phyloP scores from a whole-genome alignment of 805 yeast species.

The Tetrapisispora namnaoensis region DNA sequence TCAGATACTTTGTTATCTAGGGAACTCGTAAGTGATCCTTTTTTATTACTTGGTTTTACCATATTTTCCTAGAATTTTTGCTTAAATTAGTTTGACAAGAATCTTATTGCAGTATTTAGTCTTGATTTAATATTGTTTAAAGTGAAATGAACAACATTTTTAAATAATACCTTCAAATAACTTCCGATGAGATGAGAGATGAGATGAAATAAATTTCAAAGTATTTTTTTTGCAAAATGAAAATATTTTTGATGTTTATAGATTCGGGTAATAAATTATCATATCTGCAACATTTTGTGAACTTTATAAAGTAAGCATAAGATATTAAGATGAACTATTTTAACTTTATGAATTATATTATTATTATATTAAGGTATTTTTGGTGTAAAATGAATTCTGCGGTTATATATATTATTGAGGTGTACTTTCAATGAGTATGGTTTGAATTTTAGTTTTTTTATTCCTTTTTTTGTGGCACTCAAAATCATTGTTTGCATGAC shows the following conservation, averaged over 20 bases:
- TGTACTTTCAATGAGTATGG: not conserved
- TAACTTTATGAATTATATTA: too few relatives aligned
- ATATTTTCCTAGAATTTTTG: constrained; percentile 9
- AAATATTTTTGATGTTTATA: not conserved
- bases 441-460: not conserved
- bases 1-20: constrained; percentile 50
- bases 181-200: constrained; percentile 5
- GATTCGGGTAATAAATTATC: not conserved
- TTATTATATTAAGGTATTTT: not conserved
- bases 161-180: not conserved
- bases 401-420: too few relatives aligned
- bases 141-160: too few relatives aligned
- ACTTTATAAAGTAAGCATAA: too few relatives aligned
- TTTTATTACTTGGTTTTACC: constrained; percentile 28
- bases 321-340: too few relatives aligned
- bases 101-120: too few relatives aligned
- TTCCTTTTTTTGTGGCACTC: too few relatives aligned
- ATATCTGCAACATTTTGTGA: too few relatives aligned
- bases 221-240: not conserved
- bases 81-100: too few relatives aligned
- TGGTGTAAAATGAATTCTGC: not conserved
- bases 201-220: constrained; percentile 9
- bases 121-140: too few relatives aligned
- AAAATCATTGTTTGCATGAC: too few relatives aligned
- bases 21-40: constrained; percentile 20